A percentile compares a stretch with the other conserved stretches of the same genome.
These are phyloP conservation scores for Fragaria vesca DNA, from an alignment of 306 rosid genomes.

Conservation along the genomic window DNA sequence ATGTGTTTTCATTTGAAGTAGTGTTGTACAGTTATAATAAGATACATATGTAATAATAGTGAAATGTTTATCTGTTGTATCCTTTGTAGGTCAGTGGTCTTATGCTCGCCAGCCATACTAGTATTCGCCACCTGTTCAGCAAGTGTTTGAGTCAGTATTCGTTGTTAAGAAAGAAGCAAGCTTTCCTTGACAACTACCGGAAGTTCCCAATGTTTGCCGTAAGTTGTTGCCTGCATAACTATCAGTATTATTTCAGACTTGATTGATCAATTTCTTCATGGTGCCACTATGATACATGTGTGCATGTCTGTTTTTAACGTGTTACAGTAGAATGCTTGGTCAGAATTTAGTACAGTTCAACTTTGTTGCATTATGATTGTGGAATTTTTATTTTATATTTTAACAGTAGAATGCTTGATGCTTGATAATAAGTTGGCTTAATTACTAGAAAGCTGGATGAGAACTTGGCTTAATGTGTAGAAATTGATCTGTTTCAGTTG, in stretches of 20 bases:
- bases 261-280: constrained; percentile 8
- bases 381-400: neutral
- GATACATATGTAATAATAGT: neutral
- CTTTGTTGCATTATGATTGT: neutral
- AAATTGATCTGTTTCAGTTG: neutral
- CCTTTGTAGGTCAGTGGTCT: constrained; percentile 88
- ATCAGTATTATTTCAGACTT: constrained; percentile 12
- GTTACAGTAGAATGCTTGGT: neutral
- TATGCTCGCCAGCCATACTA: constrained; percentile 97
- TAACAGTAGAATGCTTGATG: neutral
- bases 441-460: neutral
- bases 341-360: neutral
- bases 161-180: constrained; percentile 95
- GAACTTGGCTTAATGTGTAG: neutral
- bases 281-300: neutral
- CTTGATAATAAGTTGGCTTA: neutral
- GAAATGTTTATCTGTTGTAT: constrained; percentile 22
- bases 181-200: constrained; percentile 93
- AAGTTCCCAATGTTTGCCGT: constrained; percentile 99
- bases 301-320: neutral
- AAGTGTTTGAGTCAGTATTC: constrained; percentile 95
- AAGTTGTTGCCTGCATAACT: constrained; percentile 36
- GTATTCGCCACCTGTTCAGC: constrained; percentile 97
- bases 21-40: neutral
- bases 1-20: neutral